These are phyloP conservation scores for Ophiostoma triangulosporum DNA, from an alignment of 2,329 filamentous ascomycete genomes.

Conservation along the genomic window DNA sequence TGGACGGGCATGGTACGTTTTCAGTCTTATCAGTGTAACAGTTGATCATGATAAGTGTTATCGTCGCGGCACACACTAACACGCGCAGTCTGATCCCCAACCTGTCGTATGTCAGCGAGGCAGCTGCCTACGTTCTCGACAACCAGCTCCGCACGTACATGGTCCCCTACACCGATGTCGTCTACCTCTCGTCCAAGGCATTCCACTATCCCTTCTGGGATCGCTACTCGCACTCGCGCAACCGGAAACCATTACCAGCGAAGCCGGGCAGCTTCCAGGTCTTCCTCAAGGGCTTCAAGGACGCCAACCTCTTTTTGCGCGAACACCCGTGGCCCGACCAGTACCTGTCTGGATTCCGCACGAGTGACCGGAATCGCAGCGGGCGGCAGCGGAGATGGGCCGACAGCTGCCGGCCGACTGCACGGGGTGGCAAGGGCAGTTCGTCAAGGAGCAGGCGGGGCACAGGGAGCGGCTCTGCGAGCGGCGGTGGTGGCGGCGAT, in stretches of 20 bases:
- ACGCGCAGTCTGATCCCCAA: conserved; percentile 72
- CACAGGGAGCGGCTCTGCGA: not conserved
- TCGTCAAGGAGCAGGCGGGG: not conserved
- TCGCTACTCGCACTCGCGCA: conserved; percentile 72
- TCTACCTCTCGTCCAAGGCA: conserved; percentile 86
- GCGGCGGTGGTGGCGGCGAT: not conserved
- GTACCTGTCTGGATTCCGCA: conserved; percentile 55
- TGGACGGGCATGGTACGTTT: conserved; percentile 53
- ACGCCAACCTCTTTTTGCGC: conserved; percentile 87
- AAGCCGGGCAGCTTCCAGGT: conserved; percentile 96
- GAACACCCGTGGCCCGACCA: conserved; percentile 97
- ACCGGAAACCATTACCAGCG: conserved; percentile 71
- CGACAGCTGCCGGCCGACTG: conserved; percentile 61
- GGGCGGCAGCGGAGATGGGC: conserved; percentile 49
- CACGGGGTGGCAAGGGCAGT: conserved; percentile 20
- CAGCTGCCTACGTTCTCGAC: conserved; percentile 90
- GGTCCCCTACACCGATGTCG: conserved; percentile 92
- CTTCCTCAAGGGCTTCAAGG: conserved; percentile 92
- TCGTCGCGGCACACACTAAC: too few relatives aligned
- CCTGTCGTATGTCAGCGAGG: conserved; percentile 93
- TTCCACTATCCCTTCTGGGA: conserved; percentile 99
- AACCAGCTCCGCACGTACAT: conserved; percentile 78
- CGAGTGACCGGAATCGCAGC: conserved; percentile 51
- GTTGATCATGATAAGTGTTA: too few relatives aligned
- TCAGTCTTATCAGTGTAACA: not conserved